Percentiles rank a stretch among this genome's conserved stretches.
Conservation (phyloP, 495 filamentous ascomycete genomes). For the Penicillium silybi region DNA sequence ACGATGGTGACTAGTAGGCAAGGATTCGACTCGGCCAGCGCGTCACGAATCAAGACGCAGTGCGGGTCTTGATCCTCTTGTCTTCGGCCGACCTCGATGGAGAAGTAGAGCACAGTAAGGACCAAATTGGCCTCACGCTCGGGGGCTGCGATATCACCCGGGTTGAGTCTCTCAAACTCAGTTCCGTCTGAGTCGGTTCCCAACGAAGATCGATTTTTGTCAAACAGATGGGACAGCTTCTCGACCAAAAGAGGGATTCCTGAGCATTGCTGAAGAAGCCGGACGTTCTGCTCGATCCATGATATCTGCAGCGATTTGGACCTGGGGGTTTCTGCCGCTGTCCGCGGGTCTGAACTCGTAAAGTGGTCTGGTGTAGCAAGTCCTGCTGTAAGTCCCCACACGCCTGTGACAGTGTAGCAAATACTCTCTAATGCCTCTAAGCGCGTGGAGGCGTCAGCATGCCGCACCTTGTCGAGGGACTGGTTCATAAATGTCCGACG, state of each 20-base stretch:
- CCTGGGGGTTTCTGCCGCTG: slow-evolving; percentile 37
- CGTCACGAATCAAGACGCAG: slow-evolving; percentile 32
- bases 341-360: slow-evolving; percentile 16
- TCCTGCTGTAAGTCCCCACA: slow-evolving; percentile 73
- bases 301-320: slow-evolving; percentile 58
- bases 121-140: slow-evolving; percentile 48
- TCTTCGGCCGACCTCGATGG: slow-evolving; percentile 62
- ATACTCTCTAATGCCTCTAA: slow-evolving; percentile 68
- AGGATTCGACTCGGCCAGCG: slow-evolving; percentile 53
- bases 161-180: slow-evolving; percentile 28
- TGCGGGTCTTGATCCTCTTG: slow-evolving; percentile 29
- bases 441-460: slow-evolving; percentile 50
- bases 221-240: slow-evolving; percentile 56
- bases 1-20: slow-evolving; percentile 69
- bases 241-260: slow-evolving; percentile 59
- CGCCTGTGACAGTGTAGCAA: slow-evolving; percentile 71
- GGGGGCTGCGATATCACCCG: slow-evolving; percentile 32
- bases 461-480: slow-evolving; percentile 38
- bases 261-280: slow-evolving; percentile 54
- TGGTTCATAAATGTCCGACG: slow-evolving; percentile 43
- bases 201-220: slow-evolving; percentile 35
- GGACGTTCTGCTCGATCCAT: slow-evolving; percentile 63
- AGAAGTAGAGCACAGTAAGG: slow-evolving; percentile 66
- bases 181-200: slow-evolving; percentile 28
- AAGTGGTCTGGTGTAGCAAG: slow-evolving; percentile 27